Conservation (phyloP, 192 early-diverging fungal genomes). For the Coemansia sp. region DNA sequence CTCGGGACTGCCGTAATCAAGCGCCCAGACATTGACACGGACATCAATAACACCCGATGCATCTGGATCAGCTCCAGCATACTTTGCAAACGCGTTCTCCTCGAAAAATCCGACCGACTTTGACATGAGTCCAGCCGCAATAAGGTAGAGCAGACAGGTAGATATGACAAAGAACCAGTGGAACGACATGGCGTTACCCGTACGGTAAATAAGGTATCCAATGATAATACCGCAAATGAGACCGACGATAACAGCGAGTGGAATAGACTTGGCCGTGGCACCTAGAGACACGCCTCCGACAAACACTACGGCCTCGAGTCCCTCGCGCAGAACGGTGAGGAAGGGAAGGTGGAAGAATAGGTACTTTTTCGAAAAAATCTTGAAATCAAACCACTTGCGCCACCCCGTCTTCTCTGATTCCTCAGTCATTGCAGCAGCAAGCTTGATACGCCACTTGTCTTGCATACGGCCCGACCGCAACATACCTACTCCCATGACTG, state of each 20-base stretch:
- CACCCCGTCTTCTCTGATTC: slow-evolving; percentile 37
- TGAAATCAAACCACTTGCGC: slow-evolving; percentile 36
- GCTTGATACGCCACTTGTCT: slow-evolving; percentile 77
- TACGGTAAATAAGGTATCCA: slow-evolving; percentile 77
- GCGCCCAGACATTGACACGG: slow-evolving; percentile 63
- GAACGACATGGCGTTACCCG: slow-evolving; percentile 70
- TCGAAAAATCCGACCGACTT: slow-evolving; percentile 71
- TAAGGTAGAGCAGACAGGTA: slow-evolving; percentile 75
- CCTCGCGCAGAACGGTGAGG: slow-evolving; percentile 85
- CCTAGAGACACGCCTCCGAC: slow-evolving; percentile 81
- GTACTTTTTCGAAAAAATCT: slow-evolving; percentile 60
- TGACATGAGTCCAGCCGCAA: slow-evolving; percentile 82
- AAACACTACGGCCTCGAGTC: slow-evolving; percentile 89
- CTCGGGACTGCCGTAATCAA: slow-evolving; percentile 69
- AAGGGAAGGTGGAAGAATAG: slow-evolving; percentile 85
- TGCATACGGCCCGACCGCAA: slow-evolving; percentile 72
- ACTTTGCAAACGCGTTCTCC: slow-evolving; percentile 66
- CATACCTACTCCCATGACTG: slow-evolving; percentile 83
- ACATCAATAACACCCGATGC: slow-evolving; percentile 62
- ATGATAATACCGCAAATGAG: slow-evolving; percentile 68
- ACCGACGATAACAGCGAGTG: slow-evolving; percentile 78
- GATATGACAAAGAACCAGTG: slow-evolving; percentile 80
- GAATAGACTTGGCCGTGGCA: slow-evolving; percentile 69
- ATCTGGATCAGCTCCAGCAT: slow-evolving; percentile 71
- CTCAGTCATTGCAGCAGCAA: slow-evolving; percentile 58